Percentiles rank a stretch among this genome's conserved stretches.
These are phyloP conservation scores for Castanea crenata DNA, from an alignment of 306 rosid species.

Conservation along the genomic window DNA sequence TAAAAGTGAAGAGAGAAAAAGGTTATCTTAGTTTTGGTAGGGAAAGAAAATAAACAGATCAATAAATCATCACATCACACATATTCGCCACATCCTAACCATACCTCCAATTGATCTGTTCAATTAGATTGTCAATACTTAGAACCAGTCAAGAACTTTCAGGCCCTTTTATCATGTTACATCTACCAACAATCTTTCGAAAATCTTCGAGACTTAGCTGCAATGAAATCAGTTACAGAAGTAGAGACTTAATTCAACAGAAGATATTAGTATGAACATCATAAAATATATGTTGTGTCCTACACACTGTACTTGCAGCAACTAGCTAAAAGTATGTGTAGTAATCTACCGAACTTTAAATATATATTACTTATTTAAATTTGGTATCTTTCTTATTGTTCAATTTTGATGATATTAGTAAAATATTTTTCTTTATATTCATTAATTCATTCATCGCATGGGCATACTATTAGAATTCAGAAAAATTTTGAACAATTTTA, in stretches of 20 bases:
- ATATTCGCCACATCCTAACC: background rate
- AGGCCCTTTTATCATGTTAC: constrained; percentile 65
- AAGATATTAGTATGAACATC: background rate
- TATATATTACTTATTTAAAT: too few relatives aligned
- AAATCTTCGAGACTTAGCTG: constrained; percentile 84
- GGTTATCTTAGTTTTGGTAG: background rate
- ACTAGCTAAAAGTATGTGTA: too few relatives aligned
- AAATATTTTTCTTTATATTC: too few relatives aligned
- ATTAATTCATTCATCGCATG: too few relatives aligned
- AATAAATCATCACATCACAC: background rate
- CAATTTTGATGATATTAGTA: too few relatives aligned
- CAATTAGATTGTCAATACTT: background rate
- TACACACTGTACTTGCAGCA: too few relatives aligned
- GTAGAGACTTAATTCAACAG: background rate
- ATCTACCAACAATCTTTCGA: constrained; percentile 67
- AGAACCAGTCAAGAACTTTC: constrained; percentile 32
- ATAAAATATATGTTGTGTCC: too few relatives aligned
- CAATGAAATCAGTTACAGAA: constrained; percentile 11
- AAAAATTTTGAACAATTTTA: too few relatives aligned
- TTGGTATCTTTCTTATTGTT: too few relatives aligned
- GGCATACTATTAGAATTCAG: too few relatives aligned
- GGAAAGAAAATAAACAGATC: background rate
- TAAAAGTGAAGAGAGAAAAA: background rate
- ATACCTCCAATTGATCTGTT: background rate
- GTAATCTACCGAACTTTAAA: too few relatives aligned